A percentile compares a stretch with the other conserved stretches of the same genome.
These are phyloP conservation scores for Calvatia gigantea DNA, from an alignment of 768 basidiomycete species.

Conservation along the genomic window DNA sequence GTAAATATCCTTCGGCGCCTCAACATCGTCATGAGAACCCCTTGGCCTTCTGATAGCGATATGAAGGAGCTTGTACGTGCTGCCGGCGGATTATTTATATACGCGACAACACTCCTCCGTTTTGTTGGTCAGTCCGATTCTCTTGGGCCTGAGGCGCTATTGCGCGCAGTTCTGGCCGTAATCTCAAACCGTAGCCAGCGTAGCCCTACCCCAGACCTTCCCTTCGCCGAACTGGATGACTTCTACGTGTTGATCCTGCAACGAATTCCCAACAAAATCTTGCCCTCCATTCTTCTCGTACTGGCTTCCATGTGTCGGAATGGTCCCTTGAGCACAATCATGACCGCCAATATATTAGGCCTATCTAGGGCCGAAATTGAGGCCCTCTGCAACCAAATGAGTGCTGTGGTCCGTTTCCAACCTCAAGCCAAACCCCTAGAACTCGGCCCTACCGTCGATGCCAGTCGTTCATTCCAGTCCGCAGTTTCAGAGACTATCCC, in stretches of 20 bases:
- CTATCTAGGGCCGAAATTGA: neutral
- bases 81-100: constrained; percentile 23
- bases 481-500: no score
- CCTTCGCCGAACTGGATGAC: neutral
- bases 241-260: neutral
- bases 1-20: neutral
- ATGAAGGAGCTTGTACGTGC: constrained; percentile 15
- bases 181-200: neutral
- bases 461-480: neutral
- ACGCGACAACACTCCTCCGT: constrained; percentile 22
- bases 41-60: constrained; percentile 12
- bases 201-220: neutral
- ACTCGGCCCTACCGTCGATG: neutral
- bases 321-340: neutral
- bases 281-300: neutral
- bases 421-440: neutral
- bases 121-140: constrained; percentile 15
- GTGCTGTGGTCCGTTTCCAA: no score
- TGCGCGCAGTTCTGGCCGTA: neutral
- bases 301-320: neutral
- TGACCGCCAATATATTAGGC: neutral
- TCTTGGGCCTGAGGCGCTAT: neutral
- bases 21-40: neutral
- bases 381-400: neutral
- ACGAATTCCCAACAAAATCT: neutral